A percentile compares a stretch with the other conserved stretches of the same genome.
phyloP scores from a whole-genome alignment of 2,329 filamentous ascomycete species.

The Hortaea sp. region DNA sequence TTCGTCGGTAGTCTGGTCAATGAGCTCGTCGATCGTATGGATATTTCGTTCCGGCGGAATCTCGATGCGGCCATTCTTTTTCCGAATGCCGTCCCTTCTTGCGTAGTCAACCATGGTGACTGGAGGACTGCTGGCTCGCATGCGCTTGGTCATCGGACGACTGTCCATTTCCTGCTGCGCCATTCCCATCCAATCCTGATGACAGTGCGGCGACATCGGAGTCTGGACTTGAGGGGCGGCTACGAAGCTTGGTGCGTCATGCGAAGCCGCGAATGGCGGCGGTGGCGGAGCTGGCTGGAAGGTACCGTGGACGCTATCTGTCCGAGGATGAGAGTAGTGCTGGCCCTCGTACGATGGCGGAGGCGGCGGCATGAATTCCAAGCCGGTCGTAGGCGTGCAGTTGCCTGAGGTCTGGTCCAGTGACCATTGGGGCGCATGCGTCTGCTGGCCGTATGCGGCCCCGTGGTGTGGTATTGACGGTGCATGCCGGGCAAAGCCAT shows the following conservation, averaged over 20 bases:
- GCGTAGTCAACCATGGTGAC: conserved; percentile 28
- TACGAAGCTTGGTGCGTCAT: conserved; percentile 32
- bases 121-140: conserved; percentile 60
- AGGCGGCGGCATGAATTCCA: conserved; percentile 45
- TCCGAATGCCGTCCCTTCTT: conserved; percentile 80
- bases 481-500: conserved; percentile 12
- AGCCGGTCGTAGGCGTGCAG: conserved; percentile 64
- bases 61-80: conserved; percentile 98
- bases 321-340: conserved; percentile 13
- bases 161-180: conserved; percentile 42
- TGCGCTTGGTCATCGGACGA: conserved; percentile 41
- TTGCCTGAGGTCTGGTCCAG: conserved; percentile 55
- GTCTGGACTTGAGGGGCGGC: conserved; percentile 42
- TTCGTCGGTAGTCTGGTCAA: conserved; percentile 78
- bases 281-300: conserved; percentile 28
- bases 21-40: conserved; percentile 88
- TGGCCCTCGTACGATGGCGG: conserved; percentile 33
- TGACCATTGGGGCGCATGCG: conserved; percentile 45
- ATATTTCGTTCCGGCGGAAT: conserved; percentile 91
- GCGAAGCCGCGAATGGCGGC: conserved; percentile 30
- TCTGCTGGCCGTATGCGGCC: conserved; percentile 52
- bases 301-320: conserved; percentile 26
- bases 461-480: conserved; percentile 42
- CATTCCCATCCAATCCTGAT: conserved; percentile 47
- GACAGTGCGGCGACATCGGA: conserved; percentile 53